phyloP scores from a whole-genome alignment of 2,329 filamentous ascomycete species.

The Talaromyces pinophilus region DNA sequence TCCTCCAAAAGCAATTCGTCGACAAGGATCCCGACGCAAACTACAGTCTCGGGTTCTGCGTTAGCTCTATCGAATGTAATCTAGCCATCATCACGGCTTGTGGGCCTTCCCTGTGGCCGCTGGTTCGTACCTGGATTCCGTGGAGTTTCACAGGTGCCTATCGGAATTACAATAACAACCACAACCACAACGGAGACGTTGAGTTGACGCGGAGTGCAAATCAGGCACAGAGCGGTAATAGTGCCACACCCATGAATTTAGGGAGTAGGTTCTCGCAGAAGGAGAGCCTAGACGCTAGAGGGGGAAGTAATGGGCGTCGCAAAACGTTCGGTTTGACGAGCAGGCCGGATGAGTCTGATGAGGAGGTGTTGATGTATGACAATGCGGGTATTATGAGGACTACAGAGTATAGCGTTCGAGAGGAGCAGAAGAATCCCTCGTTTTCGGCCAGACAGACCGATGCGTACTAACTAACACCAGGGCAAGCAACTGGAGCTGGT shows the following conservation, averaged over 20 bases:
- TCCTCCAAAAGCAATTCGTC: background rate
- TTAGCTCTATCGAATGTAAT: constrained; percentile 11
- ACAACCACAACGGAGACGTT: background rate
- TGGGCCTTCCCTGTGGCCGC: constrained; percentile 8
- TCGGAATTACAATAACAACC: background rate
- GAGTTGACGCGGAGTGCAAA: background rate
- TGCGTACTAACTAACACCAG: background rate
- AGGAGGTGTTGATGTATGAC: constrained; percentile 11
- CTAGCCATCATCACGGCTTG: constrained; percentile 12
- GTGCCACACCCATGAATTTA: background rate
- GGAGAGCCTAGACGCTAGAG: background rate
- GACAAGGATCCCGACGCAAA: background rate
- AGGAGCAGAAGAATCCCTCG: background rate
- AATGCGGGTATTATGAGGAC: constrained; percentile 5
- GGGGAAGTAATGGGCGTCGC: background rate
- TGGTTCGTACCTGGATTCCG: constrained; percentile 3
- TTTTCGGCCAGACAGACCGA: background rate
- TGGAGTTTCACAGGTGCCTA: background rate
- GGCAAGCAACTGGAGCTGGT: background rate
- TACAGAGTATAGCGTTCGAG: constrained; percentile 1
- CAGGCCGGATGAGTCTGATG: constrained; percentile 2
- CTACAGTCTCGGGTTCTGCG: constrained; percentile 12
- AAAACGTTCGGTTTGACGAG: background rate
- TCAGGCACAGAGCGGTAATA: background rate
- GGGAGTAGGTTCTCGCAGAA: too few species aligned